Base-by-base conservation (phyloP, 2,329 filamentous ascomycete species). In the Gaeumannomyces sp. region DNA sequence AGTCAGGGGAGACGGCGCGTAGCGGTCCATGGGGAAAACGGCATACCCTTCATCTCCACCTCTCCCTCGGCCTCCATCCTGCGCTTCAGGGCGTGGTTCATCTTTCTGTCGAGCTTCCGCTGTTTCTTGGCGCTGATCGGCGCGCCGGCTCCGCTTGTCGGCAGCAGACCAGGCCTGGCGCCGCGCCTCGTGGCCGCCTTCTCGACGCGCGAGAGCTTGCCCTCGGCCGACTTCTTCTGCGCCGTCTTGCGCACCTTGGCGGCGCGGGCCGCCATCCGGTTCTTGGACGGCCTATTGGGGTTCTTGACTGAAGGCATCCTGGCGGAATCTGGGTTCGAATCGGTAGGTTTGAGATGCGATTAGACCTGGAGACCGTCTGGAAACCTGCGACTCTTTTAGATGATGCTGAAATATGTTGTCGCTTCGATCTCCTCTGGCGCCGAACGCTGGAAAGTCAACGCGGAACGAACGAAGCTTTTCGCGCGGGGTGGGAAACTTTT, bases 271-370 rank as follows among this genome's bases (percentile, higher is more conserved):
- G 76, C 77, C 56, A 81, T 74, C 19, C 83, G 80, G 78, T 84
- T 85, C 71, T 80, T 81, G 64, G 82, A 85, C 13, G 79, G 78
- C 60, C 77, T 78, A 79, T 86, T 86, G 71, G 83, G 84, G 76
- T 85, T 87, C 68, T 82, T 82, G 70, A 84, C 80, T 61, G 83
- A 85, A 22, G 81, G 79, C 82, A 85, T 85, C 27, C 64, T 73
- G 67, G 38, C 11, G 35, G 28, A 16, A 19, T 5, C 3, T n/a
- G 25, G 60, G n/a, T 28, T 11, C 16, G 38, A n/a, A 13, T 7
- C 8, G 38, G 35, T n/a, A 38, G 25, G 38, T 61, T 22, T 13
- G 33, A 10, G 7, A 28, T 25, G 14, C 6, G 7, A 22, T 6
- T 7, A 31, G 45, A 2, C 19, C 28, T n/a, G 35, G 5, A 7